phyloP scores from a whole-genome alignment of 495 filamentous ascomycete species.

The Neurospora sp. region DNA sequence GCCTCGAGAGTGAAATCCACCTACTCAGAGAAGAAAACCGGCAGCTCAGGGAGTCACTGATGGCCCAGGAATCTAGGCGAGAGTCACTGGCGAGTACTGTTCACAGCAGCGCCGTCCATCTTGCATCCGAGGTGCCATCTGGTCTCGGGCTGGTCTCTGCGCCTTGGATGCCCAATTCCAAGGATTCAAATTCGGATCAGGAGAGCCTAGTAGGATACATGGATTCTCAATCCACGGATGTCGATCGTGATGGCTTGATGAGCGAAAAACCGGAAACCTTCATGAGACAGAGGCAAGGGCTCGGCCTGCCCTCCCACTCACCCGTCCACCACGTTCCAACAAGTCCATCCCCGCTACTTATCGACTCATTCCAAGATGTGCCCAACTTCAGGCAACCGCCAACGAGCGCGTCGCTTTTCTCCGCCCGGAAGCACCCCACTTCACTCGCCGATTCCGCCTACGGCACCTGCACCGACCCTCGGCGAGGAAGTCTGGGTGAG shows the following conservation, averaged over 20 bases:
- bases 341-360: slow-evolving; percentile 12
- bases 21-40: neutral
- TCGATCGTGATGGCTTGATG: slow-evolving; percentile 21
- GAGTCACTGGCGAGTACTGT: neutral
- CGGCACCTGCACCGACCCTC: slow-evolving; percentile 7
- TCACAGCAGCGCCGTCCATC: neutral
- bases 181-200: slow-evolving; percentile 8
- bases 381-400: neutral
- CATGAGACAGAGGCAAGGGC: slow-evolving; percentile 16
- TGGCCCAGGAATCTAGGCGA: neutral
- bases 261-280: slow-evolving; percentile 16
- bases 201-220: slow-evolving; percentile 21
- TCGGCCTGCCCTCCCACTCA: slow-evolving; percentile 13
- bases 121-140: neutral
- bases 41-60: neutral
- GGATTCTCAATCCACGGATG: slow-evolving; percentile 20
- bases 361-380: neutral
- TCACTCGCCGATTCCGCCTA: slow-evolving; percentile 22
- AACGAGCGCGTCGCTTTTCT: neutral
- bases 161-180: neutral
- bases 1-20: neutral
- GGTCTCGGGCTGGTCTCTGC: neutral
- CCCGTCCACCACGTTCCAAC: slow-evolving; percentile 21
- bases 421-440: slow-evolving; percentile 3
- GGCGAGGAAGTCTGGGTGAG: slow-evolving; percentile 16